These are phyloP conservation scores for Ustilago sp. DNA, from an alignment of 1,284 basidiomycete genomes.

Conservation along the genomic window DNA sequence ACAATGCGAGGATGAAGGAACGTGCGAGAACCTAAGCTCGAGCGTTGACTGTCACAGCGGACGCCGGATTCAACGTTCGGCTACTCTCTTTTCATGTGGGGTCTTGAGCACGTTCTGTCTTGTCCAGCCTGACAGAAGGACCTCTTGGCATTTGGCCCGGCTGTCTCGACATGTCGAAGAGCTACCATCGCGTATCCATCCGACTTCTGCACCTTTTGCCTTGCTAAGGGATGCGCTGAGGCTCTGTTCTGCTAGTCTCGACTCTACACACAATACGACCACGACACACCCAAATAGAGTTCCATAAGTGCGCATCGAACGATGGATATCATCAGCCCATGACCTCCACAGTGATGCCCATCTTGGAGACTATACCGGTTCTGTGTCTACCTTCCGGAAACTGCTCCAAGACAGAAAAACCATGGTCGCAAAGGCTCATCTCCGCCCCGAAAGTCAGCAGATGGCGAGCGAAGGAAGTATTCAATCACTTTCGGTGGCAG, in stretches of 20 bases:
- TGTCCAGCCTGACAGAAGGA: constrained; percentile 7
- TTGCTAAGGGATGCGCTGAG: too few relatives aligned
- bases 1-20: constrained; percentile 1
- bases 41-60: not conserved
- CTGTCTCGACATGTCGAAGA: too few relatives aligned
- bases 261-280: too few relatives aligned
- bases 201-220: too few relatives aligned
- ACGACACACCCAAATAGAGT: too few relatives aligned
- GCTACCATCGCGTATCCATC: too few relatives aligned
- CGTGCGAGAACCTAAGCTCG: constrained; percentile 14
- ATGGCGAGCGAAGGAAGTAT: constrained; percentile 16
- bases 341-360: too few relatives aligned
- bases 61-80: not conserved
- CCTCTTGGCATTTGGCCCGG: too few relatives aligned
- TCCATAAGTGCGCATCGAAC: too few relatives aligned
- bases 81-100: not conserved
- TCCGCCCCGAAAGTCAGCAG: not conserved
- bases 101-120: constrained; percentile 27
- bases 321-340: too few relatives aligned
- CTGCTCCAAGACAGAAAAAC: not conserved
- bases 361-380: too few relatives aligned
- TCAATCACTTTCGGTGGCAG: constrained; percentile 14
- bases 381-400: not conserved
- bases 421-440: not conserved
- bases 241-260: too few relatives aligned